Percentiles rank a stretch among this genome's conserved stretches.
Conservation (phyloP, 805 yeast species). For the Kregervanrija fluxuum region DNA sequence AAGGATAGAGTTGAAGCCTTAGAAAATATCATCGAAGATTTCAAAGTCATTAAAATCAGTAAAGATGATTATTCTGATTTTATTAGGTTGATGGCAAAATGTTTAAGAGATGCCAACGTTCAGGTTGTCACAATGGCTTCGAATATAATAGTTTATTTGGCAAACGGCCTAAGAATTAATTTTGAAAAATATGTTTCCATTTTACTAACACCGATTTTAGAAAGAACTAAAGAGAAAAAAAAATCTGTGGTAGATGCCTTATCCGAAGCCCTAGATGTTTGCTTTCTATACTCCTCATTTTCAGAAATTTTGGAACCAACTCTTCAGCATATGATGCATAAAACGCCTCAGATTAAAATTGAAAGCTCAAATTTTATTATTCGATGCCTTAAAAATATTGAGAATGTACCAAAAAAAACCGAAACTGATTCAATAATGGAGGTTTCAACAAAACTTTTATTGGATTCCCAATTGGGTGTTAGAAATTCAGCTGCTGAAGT, state of each 20-base stretch:
- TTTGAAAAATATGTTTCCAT: constrained; percentile 48
- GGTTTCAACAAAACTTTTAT: constrained; percentile 52
- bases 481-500: constrained; percentile 71
- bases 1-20: constrained; percentile 84
- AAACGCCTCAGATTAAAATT: constrained; percentile 75
- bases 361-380: constrained; percentile 61
- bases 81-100: constrained; percentile 56
- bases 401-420: constrained; percentile 37
- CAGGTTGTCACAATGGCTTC: constrained; percentile 81
- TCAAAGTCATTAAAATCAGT: constrained; percentile 45
- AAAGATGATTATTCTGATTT: constrained; percentile 60
- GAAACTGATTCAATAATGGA: constrained; percentile 56
- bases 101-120: constrained; percentile 82
- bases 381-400: constrained; percentile 51
- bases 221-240: constrained; percentile 85
- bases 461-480: constrained; percentile 80
- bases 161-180: constrained; percentile 53
- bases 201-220: constrained; percentile 59
- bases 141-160: constrained; percentile 50
- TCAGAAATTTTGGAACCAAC: constrained; percentile 54
- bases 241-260: constrained; percentile 68
- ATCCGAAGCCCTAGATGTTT: constrained; percentile 55
- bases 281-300: constrained; percentile 45
- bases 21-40: constrained; percentile 49
- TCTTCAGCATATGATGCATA: constrained; percentile 55